Base-by-base conservation (phyloP, 371 early-diverging fungal species). In the Actinomortierella ambigua region DNA sequence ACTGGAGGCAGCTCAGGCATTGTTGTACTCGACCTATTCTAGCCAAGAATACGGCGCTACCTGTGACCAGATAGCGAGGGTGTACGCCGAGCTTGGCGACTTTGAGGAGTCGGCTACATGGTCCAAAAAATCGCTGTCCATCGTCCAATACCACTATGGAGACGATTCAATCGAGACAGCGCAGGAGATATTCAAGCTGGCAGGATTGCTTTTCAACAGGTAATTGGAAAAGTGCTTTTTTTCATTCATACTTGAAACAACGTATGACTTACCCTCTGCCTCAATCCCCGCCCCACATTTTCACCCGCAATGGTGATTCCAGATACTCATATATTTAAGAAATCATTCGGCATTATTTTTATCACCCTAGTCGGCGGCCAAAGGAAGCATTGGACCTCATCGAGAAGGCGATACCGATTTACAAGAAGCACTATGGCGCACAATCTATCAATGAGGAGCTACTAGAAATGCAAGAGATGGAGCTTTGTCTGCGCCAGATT, bases 161-260 rank as follows among this genome's bases (percentile, higher is more conserved):
- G 66, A 71, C 22, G 67, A 71, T 24, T 65, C 73, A 40, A 71
- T 71, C 50, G 73, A 71, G n/a, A 66, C 66, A 7, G 73, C 73
- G 0, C 73, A 71, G 42, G 73, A 71, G 26, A 71, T 60, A 1
- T 62, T 71, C 6, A 73, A 73, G 23, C 75, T 73, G 17, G 67
- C 75, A 3, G 67, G 67, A 6, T 15, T 73, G 22, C 26, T 61
- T 20, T 73, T 73, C 28, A 73, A 73, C 61, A 73, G 67, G 75
- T 73, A 63, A 34, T 55, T 42, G 1, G 49, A 17, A 8, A 18
- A 26, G 17, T 15, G 39, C n/a, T 28, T 41, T 8, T 34, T 26
- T 7, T 24, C 9, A 40, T 42, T 8, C 34, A 17, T 14, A 40
- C 20, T 18, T 2, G 15, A 20, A 7, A 40, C 0, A 3, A 15